A percentile compares a stretch with the other conserved stretches of the same genome.
phyloP scores from a whole-genome alignment of 2,329 filamentous ascomycete species.

The Seiridium unicorne region DNA sequence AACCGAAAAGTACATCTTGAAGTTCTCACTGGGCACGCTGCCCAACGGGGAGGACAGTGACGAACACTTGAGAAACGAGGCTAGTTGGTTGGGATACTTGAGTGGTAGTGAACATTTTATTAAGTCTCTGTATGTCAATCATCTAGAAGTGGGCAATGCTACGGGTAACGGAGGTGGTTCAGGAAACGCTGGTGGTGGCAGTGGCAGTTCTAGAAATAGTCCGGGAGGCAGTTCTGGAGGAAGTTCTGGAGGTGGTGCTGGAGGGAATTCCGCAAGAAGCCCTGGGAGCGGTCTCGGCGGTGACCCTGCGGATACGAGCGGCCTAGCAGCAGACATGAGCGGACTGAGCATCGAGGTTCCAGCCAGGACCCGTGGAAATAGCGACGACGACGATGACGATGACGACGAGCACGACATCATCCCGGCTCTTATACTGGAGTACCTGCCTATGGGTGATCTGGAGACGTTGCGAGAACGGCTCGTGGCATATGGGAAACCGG shows the following conservation, averaged over 20 bases:
- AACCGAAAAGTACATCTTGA: background rate
- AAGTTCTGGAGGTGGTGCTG: too few relatives aligned
- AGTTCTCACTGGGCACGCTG: background rate
- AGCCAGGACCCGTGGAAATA: background rate
- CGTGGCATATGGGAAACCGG: too few relatives aligned
- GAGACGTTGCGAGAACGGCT: background rate
- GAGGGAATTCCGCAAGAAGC: too few relatives aligned
- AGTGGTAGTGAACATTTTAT: background rate
- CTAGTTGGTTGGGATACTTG: background rate
- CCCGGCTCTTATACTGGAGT: background rate
- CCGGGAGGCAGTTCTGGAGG: too few relatives aligned
- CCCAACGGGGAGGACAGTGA: background rate
- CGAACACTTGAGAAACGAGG: background rate
- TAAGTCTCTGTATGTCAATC: background rate
- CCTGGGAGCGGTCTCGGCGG: too few relatives aligned
- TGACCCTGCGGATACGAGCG: too few relatives aligned
- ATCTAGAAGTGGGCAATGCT: background rate
- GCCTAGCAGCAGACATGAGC: background rate
- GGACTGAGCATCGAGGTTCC: background rate
- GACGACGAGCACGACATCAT: background rate
- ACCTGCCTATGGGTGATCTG: background rate
- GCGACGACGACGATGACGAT: background rate
- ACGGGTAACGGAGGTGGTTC: background rate
- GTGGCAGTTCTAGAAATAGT: background rate
- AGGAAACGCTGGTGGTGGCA: background rate